Evolutionary conservation across 2,329 filamentous ascomycete species (phyloP), one percentile per base, ranked within the genome.

Genomic region (Colletotrichum tofieldiae): DNA sequence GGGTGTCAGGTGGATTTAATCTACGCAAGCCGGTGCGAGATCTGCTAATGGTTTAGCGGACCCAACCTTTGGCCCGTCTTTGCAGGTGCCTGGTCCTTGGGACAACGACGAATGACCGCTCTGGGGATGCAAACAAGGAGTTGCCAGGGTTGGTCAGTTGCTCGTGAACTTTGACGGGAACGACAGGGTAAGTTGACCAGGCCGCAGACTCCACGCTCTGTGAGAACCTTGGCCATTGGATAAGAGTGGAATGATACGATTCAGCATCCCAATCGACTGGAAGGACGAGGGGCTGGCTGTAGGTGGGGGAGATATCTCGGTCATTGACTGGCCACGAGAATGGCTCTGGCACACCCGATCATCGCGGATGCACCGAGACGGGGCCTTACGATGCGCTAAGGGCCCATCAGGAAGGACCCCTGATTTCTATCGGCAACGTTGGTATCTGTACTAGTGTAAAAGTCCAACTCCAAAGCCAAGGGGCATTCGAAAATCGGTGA

Each of bases 281-380:
- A 41, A 60, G 29, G 59, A 69, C 18, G 26, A 51, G 69, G 52
- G 6, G 43, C 69, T 54, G 6, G 43, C 69, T 54, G 52, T 54
- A 16, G 32, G 69, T 72, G 52, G 69, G 52, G 54, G 59, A 55
- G 61, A 45, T 45, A 29, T 14, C 18, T 35, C 43, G 6, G 49
- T 62, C 12, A 23, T 29, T 66, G 61, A 72, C 54, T 71, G 66
- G 67, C 60, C 29, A 49, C 45, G 37, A 47, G 41, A 55, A 56
- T 26, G 29, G n/a, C 20, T 37, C 26, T 66, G 32, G 23, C 49
- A 67, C 32, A 16, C 62, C 62, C 62, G 43, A 58, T 67, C 61
- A 69, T 73, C 72, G 72, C 72, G 65, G 69, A 74, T 74, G 72
- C 65, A 61, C 68, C 65, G 61, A 65, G 60, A 73, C 60, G 72